Evolutionary conservation across 768 basidiomycete genomes (phyloP).

Genomic region (Mycena pura): DNA sequence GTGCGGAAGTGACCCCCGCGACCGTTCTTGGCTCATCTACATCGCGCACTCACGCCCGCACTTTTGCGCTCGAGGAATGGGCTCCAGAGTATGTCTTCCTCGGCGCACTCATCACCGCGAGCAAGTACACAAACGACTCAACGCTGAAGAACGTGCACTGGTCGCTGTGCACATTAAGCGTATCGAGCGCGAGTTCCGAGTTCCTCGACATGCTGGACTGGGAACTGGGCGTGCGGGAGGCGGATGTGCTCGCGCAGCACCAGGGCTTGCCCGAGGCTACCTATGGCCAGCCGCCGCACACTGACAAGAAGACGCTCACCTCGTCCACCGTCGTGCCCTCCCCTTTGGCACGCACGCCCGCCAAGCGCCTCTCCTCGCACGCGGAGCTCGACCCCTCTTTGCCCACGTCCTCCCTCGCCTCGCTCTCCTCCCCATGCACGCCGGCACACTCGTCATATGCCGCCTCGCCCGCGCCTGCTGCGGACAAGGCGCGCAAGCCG

Average conservation of each 20-base stretch:
- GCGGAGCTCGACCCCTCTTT: too few species aligned
- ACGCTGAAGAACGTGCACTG: constrained; percentile 21
- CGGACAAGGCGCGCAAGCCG: too few species aligned
- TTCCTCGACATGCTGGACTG: constrained; percentile 20
- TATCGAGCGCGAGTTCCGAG: constrained; percentile 16
- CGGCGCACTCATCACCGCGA: constrained; percentile 15
- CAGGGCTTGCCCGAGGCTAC: too few species aligned
- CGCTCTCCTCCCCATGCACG: too few species aligned
- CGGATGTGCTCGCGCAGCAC: constrained; percentile 4
- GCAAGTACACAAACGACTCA: constrained; percentile 18
- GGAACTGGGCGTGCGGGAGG: constrained; percentile 13
- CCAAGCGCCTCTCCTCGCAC: too few species aligned
- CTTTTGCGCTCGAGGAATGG: constrained; percentile 13
- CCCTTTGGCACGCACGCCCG: too few species aligned
- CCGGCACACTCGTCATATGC: too few species aligned
- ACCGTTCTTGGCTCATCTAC: constrained; percentile 9
- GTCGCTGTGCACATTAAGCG: constrained; percentile 14
- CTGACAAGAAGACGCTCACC: too few species aligned
- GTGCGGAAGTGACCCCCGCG: constrained; percentile 14
- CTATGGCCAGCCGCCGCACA: too few species aligned
- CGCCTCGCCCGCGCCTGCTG: too few species aligned
- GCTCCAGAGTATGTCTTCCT: constrained; percentile 19
- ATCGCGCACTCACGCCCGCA: constrained; percentile 15
- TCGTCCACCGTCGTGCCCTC: too few species aligned
- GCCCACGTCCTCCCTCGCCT: too few species aligned